Percentiles rank a stretch among this genome's conserved stretches.
Evolutionary conservation across 2,329 filamentous ascomycete species (phyloP).

Genomic region (Claviceps humidiphila): DNA sequence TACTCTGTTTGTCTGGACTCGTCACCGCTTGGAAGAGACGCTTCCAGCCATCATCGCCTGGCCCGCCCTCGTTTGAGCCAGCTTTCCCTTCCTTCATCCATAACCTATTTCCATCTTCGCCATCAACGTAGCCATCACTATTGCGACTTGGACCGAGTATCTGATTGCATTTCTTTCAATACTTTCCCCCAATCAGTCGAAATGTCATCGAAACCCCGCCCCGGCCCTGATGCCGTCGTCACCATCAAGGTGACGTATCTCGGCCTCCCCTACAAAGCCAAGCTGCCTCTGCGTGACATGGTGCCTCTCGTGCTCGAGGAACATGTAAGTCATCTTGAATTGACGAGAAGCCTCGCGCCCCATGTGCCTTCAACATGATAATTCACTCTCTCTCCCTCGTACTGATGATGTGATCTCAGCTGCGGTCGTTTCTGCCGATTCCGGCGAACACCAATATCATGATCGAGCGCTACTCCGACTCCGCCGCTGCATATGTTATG

Average conservation of each 20-base stretch:
- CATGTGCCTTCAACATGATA: background rate
- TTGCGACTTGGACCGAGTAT: background rate
- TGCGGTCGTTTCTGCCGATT: constrained; percentile 24
- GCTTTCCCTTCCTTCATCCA: background rate
- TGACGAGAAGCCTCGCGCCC: background rate
- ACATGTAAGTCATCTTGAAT: constrained; percentile 53
- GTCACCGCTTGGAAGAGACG: background rate
- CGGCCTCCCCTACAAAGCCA: constrained; percentile 67
- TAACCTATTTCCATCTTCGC: background rate
- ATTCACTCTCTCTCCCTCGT: background rate
- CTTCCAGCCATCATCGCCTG: background rate
- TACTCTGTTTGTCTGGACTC: background rate
- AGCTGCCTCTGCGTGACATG: constrained; percentile 78
- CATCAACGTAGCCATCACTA: background rate
- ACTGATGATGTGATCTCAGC: constrained; percentile 10
- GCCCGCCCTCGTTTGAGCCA: background rate
- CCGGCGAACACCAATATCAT: constrained; percentile 28
- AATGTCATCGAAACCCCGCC: constrained; percentile 16
- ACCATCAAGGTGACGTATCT: constrained; percentile 75
- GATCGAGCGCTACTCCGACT: constrained; percentile 94
- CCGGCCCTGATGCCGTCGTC: constrained; percentile 33
- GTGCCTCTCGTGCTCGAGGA: constrained; percentile 58
- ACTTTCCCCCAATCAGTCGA: background rate
- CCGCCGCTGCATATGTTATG: constrained; percentile 64
- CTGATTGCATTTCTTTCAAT: background rate